Percentiles rank a stretch among this genome's conserved stretches.
phyloP scores from a whole-genome alignment of 2,329 filamentous ascomycete genomes.

The Xylaria arbuscula region DNA sequence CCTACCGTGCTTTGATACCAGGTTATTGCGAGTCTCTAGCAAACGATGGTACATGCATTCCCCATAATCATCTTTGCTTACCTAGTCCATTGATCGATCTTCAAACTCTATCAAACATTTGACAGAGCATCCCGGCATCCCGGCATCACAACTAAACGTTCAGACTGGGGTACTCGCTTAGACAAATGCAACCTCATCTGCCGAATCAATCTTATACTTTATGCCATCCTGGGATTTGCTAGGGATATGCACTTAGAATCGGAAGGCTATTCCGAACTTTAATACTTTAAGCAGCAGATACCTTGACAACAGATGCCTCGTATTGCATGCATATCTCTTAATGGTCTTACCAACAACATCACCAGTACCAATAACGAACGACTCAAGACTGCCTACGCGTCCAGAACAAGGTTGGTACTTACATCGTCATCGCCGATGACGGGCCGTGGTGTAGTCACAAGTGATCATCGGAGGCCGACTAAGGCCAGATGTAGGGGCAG shows the following conservation, averaged over 20 bases:
- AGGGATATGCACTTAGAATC: background rate
- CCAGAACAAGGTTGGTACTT: background rate
- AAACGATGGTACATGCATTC: background rate
- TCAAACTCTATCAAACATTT: background rate
- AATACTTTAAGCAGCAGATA: background rate
- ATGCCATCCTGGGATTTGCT: background rate
- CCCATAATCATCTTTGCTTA: background rate
- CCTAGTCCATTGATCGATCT: background rate
- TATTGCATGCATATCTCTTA: background rate
- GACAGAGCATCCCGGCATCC: background rate
- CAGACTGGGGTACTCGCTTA: background rate
- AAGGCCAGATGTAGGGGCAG: background rate
- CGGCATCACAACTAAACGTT: background rate
- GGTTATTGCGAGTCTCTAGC: background rate
- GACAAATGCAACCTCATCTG: background rate
- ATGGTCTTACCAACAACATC: background rate
- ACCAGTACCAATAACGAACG: background rate
- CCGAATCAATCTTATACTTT: background rate
- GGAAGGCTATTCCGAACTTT: background rate
- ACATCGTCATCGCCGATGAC: constrained; percentile 18
- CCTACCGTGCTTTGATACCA: background rate
- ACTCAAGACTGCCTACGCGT: background rate
- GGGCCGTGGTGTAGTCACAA: constrained; percentile 15
- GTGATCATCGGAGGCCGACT: constrained; percentile 9
- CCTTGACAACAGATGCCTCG: background rate